phyloP scores from a whole-genome alignment of 2,329 filamentous ascomycete genomes.

The Trichophyton verrucosum region DNA sequence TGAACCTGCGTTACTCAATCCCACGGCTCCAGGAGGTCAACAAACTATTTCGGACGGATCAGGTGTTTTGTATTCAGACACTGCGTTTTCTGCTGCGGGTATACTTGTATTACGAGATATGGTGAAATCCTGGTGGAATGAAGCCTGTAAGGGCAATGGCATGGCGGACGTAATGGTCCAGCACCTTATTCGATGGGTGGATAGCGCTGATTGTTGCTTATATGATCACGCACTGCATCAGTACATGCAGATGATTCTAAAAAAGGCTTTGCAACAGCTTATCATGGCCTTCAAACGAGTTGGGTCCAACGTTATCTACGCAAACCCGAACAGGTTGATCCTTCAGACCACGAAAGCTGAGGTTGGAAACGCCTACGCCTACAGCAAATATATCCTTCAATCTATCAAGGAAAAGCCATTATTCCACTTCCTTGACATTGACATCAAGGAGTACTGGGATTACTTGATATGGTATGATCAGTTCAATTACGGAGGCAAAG shows the following conservation, averaged over 20 bases:
- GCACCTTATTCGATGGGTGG: conserved; percentile 93
- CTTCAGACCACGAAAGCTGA: conserved; percentile 94
- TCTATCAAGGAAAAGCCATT: conserved; percentile 90
- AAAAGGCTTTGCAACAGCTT: conserved; percentile 90
- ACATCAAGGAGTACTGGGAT: conserved; percentile 99
- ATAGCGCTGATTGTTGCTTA: conserved; percentile 82
- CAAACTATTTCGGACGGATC: conserved; percentile 49
- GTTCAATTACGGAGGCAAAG: conserved; percentile 96
- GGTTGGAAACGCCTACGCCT: conserved; percentile 91
- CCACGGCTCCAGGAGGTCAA: conserved; percentile 48
- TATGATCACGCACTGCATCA: conserved; percentile 91
- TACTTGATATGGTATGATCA: conserved; percentile 98
- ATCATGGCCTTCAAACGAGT: conserved; percentile 95
- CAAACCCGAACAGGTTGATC: conserved; percentile 74
- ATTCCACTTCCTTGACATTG: conserved; percentile 93
- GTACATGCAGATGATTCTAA: conserved; percentile 97
- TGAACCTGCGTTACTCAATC: conserved; percentile 76
- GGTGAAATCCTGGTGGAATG: conserved; percentile 97
- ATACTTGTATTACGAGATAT: conserved; percentile 88
- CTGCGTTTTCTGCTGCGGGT: conserved; percentile 82
- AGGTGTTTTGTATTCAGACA: conserved; percentile 68
- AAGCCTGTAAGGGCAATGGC: conserved; percentile 75
- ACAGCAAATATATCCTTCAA: conserved; percentile 94
- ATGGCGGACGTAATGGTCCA: conserved; percentile 98
- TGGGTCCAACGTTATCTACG: conserved; percentile 91